phyloP scores from a whole-genome alignment of 257 asterid genomes.

The Penstemon newberryi region DNA sequence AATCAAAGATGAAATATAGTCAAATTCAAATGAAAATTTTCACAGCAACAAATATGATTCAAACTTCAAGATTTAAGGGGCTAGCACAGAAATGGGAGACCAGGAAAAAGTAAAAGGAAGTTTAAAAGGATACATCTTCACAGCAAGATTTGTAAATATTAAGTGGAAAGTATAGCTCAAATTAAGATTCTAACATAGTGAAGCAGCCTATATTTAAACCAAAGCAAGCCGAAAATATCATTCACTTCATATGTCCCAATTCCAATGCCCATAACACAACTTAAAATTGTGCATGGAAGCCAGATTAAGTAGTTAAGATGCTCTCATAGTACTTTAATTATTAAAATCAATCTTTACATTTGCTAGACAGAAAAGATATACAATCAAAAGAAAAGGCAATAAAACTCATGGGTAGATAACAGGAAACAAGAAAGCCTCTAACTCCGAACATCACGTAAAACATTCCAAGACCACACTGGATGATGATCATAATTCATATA shows the following conservation, averaged over 20 bases:
- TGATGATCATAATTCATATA: neutral
- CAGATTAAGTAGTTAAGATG: neutral
- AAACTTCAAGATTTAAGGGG: too few species aligned
- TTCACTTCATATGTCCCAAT: too few species aligned
- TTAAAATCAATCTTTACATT: neutral
- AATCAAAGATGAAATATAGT: slow-evolving; percentile 1
- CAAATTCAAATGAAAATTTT: neutral
- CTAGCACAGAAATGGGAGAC: neutral
- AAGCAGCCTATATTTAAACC: too few species aligned
- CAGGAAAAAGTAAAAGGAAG: slow-evolving; percentile 2
- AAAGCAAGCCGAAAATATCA: too few species aligned
- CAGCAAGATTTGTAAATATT: neutral
- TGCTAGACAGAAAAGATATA: too few species aligned
- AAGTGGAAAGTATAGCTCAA: neutral
- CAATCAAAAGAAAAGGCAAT: neutral
- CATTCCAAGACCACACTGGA: neutral
- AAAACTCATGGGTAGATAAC: too few species aligned
- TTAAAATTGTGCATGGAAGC: neutral
- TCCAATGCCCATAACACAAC: neutral
- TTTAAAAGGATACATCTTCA: neutral
- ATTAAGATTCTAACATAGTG: slow-evolving; percentile 15
- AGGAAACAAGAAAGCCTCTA: neutral
- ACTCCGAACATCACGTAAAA: neutral
- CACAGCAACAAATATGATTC: too few species aligned
- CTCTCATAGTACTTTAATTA: slow-evolving; percentile 7